These are phyloP conservation scores for Leishmania aethiopica DNA, from an alignment of 208 protist genomes.

Conservation along the genomic window DNA sequence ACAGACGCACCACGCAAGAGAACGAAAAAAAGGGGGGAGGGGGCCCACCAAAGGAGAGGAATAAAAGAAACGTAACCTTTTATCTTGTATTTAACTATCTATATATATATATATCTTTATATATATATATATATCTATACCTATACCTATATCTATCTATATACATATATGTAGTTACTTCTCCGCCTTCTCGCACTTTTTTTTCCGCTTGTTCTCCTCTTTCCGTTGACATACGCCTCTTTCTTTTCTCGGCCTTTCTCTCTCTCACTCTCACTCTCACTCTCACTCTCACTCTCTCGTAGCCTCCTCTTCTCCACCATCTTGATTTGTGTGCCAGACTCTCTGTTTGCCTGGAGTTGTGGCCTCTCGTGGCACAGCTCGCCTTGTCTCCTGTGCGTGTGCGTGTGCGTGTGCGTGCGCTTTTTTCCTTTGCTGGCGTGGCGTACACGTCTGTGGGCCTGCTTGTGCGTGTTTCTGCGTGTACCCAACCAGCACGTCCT, in stretches of 20 bases:
- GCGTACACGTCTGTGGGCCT: neutral
- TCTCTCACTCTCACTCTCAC: no score
- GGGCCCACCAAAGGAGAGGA: no score
- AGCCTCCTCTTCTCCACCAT: neutral
- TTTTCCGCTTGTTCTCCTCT: neutral
- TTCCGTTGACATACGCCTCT: neutral
- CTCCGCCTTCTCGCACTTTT: neutral
- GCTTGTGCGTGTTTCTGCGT: slow-evolving; percentile 5
- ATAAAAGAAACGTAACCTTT: no score
- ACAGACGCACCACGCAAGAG: no score
- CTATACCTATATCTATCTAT: no score
- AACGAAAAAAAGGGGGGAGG: no score
- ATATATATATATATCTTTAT: no score
- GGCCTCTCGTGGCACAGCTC: neutral
- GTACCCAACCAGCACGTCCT: slow-evolving; percentile 2
- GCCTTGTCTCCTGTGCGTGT: neutral
- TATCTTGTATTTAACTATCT: no score
- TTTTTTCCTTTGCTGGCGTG: neutral
- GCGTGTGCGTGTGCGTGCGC: neutral
- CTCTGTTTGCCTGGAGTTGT: neutral
- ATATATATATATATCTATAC: no score
- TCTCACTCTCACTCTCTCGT: neutral
- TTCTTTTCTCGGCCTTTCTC: neutral
- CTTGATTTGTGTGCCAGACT: neutral
- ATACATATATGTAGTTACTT: no score